phyloP scores from a whole-genome alignment of 2,329 filamentous ascomycete genomes.

The Colletotrichum salicis region DNA sequence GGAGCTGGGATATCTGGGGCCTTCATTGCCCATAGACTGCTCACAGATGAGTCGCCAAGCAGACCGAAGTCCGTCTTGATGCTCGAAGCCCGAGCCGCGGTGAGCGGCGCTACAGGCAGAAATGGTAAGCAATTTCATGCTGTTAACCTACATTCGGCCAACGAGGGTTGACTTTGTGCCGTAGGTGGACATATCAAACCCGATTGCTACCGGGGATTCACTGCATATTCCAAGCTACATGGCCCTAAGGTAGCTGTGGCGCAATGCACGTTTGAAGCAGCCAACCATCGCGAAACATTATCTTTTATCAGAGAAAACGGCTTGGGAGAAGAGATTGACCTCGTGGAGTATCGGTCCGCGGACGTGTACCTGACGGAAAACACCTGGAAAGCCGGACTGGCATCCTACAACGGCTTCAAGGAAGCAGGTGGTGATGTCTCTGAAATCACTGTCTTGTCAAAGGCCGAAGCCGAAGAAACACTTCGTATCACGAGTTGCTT shows the following conservation, averaged over 20 bases:
- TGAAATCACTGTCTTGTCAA: neutral
- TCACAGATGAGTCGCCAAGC: neutral
- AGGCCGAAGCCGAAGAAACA: neutral
- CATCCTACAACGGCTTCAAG: neutral
- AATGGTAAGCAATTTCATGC: neutral
- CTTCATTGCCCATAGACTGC: neutral
- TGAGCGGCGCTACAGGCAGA: neutral
- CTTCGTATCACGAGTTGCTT: neutral
- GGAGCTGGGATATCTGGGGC: neutral
- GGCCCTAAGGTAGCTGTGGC: neutral
- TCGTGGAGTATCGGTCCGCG: neutral
- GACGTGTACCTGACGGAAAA: neutral
- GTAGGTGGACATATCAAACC: neutral
- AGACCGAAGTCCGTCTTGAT: neutral
- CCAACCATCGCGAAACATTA: fast-evolving
- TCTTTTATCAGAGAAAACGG: neutral
- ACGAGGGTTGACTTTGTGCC: neutral
- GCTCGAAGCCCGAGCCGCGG: neutral
- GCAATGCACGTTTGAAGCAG: fast-evolving
- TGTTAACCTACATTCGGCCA: neutral
- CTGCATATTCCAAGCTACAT: neutral
- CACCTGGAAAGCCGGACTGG: neutral
- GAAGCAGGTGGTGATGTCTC: neutral
- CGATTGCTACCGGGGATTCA: neutral
- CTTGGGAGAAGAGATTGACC: fast-evolving